Evolutionary conservation across 169 alveolate genomes (phyloP).

Genomic region (Eimeria mitis): DNA sequence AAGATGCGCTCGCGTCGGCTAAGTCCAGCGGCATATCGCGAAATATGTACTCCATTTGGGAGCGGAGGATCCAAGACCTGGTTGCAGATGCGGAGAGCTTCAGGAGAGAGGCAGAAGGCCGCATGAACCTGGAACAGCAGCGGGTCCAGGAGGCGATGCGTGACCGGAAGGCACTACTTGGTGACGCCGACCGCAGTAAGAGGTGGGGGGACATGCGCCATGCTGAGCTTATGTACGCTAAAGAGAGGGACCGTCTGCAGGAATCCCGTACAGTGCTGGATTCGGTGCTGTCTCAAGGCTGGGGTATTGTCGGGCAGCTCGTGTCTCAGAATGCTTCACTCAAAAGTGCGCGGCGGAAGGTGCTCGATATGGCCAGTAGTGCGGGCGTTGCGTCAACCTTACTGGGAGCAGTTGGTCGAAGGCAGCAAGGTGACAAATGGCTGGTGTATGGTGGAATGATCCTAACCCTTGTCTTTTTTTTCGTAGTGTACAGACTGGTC

Average conservation of each 20-base stretch:
- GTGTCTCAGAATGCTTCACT: conserved; percentile 74
- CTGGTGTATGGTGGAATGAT: conserved; percentile 79
- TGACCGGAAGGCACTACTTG: conserved; percentile 58
- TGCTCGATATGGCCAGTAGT: conserved; percentile 76
- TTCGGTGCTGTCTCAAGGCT: conserved; percentile 67
- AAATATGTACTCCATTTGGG: conserved; percentile 50
- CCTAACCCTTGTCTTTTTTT: conserved; percentile 74
- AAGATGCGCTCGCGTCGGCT: conserved; percentile 51
- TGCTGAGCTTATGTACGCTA: conserved; percentile 70
- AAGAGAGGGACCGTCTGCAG: conserved; percentile 72
- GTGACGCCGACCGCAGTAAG: conserved; percentile 5
- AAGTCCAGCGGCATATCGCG: conserved; percentile 13
- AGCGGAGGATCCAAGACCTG: conserved; percentile 51
- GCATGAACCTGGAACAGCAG: conserved; percentile 66
- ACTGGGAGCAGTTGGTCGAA: conserved; percentile 65
- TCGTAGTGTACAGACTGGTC: conserved; percentile 70
- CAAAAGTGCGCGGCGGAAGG: conserved; percentile 77
- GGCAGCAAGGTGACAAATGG: conserved; percentile 72
- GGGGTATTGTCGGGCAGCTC: conserved; percentile 66
- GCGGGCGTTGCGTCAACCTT: conserved; percentile 77
- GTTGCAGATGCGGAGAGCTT: conserved; percentile 68
- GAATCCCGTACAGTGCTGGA: conserved; percentile 77
- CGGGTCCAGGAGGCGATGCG: conserved; percentile 72
- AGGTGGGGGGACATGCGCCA: conserved; percentile 74
- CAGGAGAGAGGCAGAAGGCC: conserved; percentile 76